phyloP scores from a whole-genome alignment of 2,329 filamentous ascomycete genomes.

The Xylaria sp. region DNA sequence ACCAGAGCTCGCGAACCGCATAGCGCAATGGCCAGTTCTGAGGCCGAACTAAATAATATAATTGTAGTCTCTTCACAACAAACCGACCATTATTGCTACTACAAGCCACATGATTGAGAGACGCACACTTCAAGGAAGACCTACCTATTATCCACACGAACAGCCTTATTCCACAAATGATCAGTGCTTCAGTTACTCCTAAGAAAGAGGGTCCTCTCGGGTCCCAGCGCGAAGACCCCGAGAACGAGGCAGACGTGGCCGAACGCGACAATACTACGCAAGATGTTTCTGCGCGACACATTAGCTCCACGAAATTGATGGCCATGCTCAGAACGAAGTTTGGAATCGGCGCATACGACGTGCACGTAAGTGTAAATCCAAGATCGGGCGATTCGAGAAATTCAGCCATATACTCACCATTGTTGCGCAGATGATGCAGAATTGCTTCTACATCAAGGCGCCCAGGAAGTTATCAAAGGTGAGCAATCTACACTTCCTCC shows the following conservation, averaged over 20 bases:
- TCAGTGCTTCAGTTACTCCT: not conserved
- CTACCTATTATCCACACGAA: not conserved
- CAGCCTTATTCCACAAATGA: not conserved
- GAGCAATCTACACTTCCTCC: not conserved
- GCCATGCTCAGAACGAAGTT: slow-evolving; percentile 10
- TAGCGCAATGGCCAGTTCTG: not conserved
- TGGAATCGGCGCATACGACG: slow-evolving; percentile 17
- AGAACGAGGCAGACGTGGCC: not conserved
- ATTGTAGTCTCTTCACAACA: not conserved
- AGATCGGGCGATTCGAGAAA: not conserved
- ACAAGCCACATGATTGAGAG: not conserved
- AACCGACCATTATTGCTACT: not conserved
- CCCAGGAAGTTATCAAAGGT: slow-evolving; percentile 16
- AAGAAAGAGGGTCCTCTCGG: not conserved
- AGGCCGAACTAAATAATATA: not conserved
- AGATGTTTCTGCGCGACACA: not conserved
- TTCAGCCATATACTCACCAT: not conserved
- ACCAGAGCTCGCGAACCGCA: not conserved
- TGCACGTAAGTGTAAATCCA: not conserved
- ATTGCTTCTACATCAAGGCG: slow-evolving; percentile 9
- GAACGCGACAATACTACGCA: not conserved
- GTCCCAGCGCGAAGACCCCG: not conserved
- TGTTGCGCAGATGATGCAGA: slow-evolving; percentile 7
- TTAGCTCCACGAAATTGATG: slow-evolving; percentile 10
- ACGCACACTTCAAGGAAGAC: too few species aligned